Base-by-base conservation (phyloP, 768 basidiomycete species). In the Trametes cingulata region DNA sequence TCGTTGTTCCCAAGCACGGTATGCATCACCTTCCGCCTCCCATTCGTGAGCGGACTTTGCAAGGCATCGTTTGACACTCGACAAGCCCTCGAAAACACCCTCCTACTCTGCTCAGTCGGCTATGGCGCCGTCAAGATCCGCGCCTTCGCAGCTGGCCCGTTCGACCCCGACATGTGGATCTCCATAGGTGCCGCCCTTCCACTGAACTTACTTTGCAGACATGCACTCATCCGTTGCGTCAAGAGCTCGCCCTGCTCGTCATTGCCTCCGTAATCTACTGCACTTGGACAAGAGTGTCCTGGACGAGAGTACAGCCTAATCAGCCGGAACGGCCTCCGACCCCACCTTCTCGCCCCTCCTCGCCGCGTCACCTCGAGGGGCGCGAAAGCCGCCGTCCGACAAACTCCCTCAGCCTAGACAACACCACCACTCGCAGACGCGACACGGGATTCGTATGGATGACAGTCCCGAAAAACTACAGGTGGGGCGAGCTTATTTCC, bases 401-500 rank as follows among this genome's bases (percentile, higher is more conserved):
- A 19, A 60, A 69, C n/a, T 43, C 51, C 37, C 54, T 54, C 10
- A 59, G 51, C 52, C 43, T 61, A 52, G 69, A 71, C 54, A 47
- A 52, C 25, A 53, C 66, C 29, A 59, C 67, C 27, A 65, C 66
- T 51, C 75, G 74, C 60, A 84, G 80, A 73, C 75, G 76, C 22
- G 81, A 84, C 67, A 84, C 85, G 56, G 85, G 86, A 35, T 90
- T 85, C 68, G 81, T 93, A 24, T 94, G 91, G 91, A 93, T 94
- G 92, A 89, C 91, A 15, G 90, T 92, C 5, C 88, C 90, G 0
- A 91, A 92, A 73, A 92, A 94, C 68, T 94, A 91, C 69, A 80
- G 91, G 90, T 88, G 63, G 41, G 76, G 67, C 25, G 8, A n/a
- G 17, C 29, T n/a, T n/a, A n/a, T n/a, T n/a, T n/a, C n/a, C n/a